These are phyloP conservation scores for Sporothrix brunneoviolacea DNA, from an alignment of 2,329 filamentous ascomycete genomes.

Conservation along the genomic window DNA sequence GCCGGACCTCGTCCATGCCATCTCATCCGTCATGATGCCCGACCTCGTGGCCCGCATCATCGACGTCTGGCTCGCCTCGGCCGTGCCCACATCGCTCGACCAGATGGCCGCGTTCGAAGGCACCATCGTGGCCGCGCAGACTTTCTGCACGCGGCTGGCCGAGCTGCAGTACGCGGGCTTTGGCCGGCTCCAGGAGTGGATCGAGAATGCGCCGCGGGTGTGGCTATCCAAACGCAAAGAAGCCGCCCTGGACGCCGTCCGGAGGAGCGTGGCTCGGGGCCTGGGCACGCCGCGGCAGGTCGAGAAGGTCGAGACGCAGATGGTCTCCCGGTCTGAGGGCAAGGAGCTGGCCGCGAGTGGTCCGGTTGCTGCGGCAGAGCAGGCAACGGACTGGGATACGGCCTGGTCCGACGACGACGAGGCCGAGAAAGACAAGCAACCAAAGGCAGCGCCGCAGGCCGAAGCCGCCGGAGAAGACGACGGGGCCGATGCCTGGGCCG, in stretches of 20 bases:
- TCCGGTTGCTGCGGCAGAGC: constrained; percentile 35
- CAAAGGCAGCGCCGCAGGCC: neutral
- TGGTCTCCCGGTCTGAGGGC: constrained; percentile 61
- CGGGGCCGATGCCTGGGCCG: constrained; percentile 31
- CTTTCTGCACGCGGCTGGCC: constrained; percentile 59
- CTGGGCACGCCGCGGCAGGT: constrained; percentile 63
- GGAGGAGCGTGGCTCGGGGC: constrained; percentile 58
- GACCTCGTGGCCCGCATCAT: constrained; percentile 62
- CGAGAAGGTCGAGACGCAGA: constrained; percentile 78
- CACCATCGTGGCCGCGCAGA: constrained; percentile 56
- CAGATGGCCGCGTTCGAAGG: constrained; percentile 66
- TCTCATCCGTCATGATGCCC: constrained; percentile 66
- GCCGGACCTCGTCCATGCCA: constrained; percentile 45
- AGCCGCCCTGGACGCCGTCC: constrained; percentile 66
- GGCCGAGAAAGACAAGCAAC: constrained; percentile 24
- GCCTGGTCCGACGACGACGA: constrained; percentile 70
- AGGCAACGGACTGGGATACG: constrained; percentile 64
- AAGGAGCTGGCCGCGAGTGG: constrained; percentile 48
- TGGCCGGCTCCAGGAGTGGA: constrained; percentile 68
- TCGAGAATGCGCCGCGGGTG: constrained; percentile 67
- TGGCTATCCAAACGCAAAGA: constrained; percentile 86
- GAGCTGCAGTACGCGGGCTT: constrained; percentile 56
- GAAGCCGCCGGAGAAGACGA: no score
- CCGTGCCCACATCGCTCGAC: constrained; percentile 67
- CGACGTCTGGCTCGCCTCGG: constrained; percentile 65